Percentiles rank a stretch among this genome's conserved stretches.
phyloP scores from a whole-genome alignment of 2,329 filamentous ascomycete genomes.

The Beauveria brongniartii region DNA sequence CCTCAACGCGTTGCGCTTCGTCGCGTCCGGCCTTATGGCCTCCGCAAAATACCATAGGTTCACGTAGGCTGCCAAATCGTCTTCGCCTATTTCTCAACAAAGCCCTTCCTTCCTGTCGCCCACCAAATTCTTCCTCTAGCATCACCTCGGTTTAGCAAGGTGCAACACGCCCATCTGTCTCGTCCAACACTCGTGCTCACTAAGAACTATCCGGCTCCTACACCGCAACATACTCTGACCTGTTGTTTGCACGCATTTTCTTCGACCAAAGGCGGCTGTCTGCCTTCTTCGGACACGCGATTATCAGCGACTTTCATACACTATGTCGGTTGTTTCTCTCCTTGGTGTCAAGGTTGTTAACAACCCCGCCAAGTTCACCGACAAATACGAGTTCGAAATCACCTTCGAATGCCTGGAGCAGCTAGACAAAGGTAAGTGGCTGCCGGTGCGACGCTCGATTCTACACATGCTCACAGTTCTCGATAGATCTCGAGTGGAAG shows the following conservation, averaged over 20 bases:
- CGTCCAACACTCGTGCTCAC: background rate
- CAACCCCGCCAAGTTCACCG: slow-evolving; percentile 90
- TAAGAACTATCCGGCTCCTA: background rate
- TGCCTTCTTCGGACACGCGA: background rate
- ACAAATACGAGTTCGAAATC: slow-evolving; percentile 95
- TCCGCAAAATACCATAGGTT: slow-evolving; percentile 9
- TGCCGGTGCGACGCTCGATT: background rate
- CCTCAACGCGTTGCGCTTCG: slow-evolving; percentile 23
- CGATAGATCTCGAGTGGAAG: slow-evolving; percentile 93
- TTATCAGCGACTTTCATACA: slow-evolving; percentile 11
- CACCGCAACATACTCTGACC: slow-evolving; percentile 1
- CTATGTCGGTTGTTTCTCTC: slow-evolving; percentile 92
- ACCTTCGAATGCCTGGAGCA: slow-evolving; percentile 96
- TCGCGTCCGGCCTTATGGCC: slow-evolving; percentile 19
- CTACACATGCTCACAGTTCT: slow-evolving; percentile 8
- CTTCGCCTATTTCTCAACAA: background rate
- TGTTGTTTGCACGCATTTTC: background rate
- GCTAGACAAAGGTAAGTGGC: slow-evolving; percentile 71
- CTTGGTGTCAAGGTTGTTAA: slow-evolving; percentile 93
- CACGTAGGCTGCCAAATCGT: background rate
- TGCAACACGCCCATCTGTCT: background rate
- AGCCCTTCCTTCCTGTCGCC: background rate
- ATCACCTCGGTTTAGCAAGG: background rate
- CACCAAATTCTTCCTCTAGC: background rate
- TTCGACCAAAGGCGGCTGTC: background rate